A percentile compares a stretch with the other conserved stretches of the same genome.
These are phyloP conservation scores for Raddia guianensis DNA, from an alignment of 176 grass and related monocot species.

Conservation along the genomic window DNA sequence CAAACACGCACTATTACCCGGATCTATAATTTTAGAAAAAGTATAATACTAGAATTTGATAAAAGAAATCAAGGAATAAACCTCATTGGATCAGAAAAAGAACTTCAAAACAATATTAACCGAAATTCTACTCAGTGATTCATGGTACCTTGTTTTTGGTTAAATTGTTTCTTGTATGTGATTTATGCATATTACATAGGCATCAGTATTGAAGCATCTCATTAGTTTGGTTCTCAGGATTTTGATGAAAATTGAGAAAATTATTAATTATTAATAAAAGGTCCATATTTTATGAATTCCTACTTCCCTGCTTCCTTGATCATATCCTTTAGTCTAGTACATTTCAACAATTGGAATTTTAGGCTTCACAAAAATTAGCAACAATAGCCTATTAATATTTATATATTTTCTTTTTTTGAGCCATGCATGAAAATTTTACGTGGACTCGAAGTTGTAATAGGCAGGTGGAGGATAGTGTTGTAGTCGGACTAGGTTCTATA, in stretches of 20 bases:
- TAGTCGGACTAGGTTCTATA: no score
- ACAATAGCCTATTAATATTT: not conserved
- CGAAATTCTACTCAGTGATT: not conserved
- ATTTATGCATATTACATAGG: constrained; percentile 1
- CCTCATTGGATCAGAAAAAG: not conserved
- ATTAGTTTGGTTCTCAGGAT: not conserved
- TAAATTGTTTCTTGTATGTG: not conserved
- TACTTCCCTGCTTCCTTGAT: not conserved
- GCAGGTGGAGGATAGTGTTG: no score
- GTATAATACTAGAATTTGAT: not conserved
- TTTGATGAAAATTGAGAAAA: not conserved
- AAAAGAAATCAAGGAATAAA: constrained; percentile 6
- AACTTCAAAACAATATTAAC: not conserved
- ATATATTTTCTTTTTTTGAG: not conserved
- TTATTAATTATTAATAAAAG: no score
- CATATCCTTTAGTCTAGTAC: not conserved
- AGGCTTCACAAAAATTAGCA: not conserved
- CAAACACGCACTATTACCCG: not conserved
- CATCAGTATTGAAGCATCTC: not conserved
- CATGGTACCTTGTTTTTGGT: not conserved
- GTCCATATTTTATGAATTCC: not conserved
- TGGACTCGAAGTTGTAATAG: no score
- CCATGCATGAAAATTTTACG: not conserved
- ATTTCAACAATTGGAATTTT: not conserved
- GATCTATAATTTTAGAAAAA: not conserved